Conservation (phyloP, 345 rosid genomes). For the Mercurialis annua region DNA sequence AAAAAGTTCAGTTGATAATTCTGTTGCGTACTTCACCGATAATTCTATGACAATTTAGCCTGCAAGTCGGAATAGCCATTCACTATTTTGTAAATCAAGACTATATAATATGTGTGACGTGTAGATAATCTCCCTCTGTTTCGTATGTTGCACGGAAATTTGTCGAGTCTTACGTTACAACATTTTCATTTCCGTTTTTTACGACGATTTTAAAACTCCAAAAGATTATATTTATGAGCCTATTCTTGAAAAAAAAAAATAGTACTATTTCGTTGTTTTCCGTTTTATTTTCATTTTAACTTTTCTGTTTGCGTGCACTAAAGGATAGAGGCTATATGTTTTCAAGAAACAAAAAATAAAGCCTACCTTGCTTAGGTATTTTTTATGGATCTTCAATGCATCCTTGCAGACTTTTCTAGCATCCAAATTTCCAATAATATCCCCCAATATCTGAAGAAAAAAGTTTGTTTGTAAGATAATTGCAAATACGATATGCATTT, state of each 20-base stretch:
- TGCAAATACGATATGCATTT: constrained; percentile 1
- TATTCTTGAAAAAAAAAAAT: too few species aligned
- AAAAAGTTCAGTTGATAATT: background rate
- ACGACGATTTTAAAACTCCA: too few species aligned
- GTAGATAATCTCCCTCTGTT: too few species aligned
- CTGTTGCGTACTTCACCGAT: background rate
- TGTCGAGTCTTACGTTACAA: too few species aligned
- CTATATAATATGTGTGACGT: too few species aligned
- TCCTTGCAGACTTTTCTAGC: constrained; percentile 76
- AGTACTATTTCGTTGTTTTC: too few species aligned
- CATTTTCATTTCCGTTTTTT: too few species aligned
- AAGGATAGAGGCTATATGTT: too few species aligned
- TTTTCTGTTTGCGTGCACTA: too few species aligned
- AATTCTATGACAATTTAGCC: constrained; percentile 36
- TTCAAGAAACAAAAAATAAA: background rate
- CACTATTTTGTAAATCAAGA: background rate
- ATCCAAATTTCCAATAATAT: constrained; percentile 67
- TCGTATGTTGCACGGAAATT: too few species aligned
- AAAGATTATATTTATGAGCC: too few species aligned
- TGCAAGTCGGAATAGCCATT: constrained; percentile 30
- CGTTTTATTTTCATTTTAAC: too few species aligned
- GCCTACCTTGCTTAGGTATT: constrained; percentile 67
- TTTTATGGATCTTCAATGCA: constrained; percentile 78
- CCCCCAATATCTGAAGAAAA: constrained; percentile 64
- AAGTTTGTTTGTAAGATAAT: constrained; percentile 1